Evolutionary conservation across 805 yeast species (phyloP).

Genomic region (Ogataea paradorogensis): DNA sequence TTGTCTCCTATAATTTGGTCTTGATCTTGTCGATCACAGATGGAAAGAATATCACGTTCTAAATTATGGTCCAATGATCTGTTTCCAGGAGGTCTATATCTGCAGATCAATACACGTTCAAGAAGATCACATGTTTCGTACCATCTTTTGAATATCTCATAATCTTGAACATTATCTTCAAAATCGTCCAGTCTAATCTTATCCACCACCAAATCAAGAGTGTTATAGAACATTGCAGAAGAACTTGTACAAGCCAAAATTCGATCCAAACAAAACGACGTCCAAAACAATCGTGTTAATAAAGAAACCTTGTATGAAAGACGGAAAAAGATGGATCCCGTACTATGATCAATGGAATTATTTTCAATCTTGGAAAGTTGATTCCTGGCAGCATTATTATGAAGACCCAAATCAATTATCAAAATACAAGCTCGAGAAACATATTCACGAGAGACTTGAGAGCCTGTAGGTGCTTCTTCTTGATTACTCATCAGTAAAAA

Average conservation of each 20-base stretch:
- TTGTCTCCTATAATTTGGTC: conserved; percentile 14
- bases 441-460: conserved; percentile 25
- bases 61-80: conserved; percentile 22
- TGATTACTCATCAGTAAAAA: conserved; percentile 28
- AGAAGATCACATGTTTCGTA: conserved; percentile 22
- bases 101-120: conserved; percentile 25
- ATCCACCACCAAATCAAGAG: conserved; percentile 28
- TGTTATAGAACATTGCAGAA: conserved; percentile 27
- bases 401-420: conserved; percentile 30
- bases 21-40: conserved; percentile 7
- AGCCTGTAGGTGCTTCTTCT: conserved; percentile 32
- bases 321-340: conserved; percentile 16
- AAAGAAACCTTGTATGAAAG: conserved; percentile 23
- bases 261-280: conserved; percentile 31
- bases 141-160: conserved; percentile 26
- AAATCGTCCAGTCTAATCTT: conserved; percentile 25
- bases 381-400: conserved; percentile 27
- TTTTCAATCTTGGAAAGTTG: conserved; percentile 11
- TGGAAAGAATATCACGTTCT: conserved; percentile 23
- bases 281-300: conserved; percentile 31
- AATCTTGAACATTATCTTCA: conserved; percentile 26
- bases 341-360: conserved; percentile 1
- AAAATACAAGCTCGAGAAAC: conserved; percentile 27
- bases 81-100: conserved; percentile 32
- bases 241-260: conserved; percentile 29